These are phyloP conservation scores for Neopestalotiopsis sp. DNA, from an alignment of 2,329 filamentous ascomycete genomes.

Conservation along the genomic window DNA sequence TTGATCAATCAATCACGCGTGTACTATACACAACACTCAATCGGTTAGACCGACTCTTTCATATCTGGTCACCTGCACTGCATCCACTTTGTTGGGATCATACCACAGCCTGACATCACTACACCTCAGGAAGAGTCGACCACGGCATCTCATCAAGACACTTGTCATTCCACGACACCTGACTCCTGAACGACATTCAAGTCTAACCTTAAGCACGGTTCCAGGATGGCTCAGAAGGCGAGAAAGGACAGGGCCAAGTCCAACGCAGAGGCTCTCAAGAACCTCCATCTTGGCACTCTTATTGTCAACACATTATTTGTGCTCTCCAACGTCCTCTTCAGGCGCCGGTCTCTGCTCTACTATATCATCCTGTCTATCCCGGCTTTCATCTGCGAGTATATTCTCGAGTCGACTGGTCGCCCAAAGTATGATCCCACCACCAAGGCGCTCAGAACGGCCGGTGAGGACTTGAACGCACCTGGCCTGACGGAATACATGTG, in stretches of 20 bases:
- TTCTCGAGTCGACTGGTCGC: slow-evolving; percentile 83
- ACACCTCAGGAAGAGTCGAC: background rate
- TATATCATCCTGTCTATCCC: slow-evolving; percentile 79
- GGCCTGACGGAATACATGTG: slow-evolving; percentile 98
- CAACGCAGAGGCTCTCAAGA: slow-evolving; percentile 78
- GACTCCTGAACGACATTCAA: background rate
- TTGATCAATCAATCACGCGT: background rate
- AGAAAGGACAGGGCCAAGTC: slow-evolving; percentile 74
- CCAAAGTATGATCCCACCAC: slow-evolving; percentile 72
- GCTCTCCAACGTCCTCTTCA: slow-evolving; percentile 70
- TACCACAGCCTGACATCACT: background rate
- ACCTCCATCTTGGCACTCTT: slow-evolving; percentile 79
- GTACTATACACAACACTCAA: background rate
- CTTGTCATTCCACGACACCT: background rate
- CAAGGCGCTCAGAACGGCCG: slow-evolving; percentile 72
- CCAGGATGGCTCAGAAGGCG: slow-evolving; percentile 64
- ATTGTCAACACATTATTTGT: slow-evolving; percentile 77
- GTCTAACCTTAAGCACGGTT: background rate
- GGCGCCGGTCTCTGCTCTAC: slow-evolving; percentile 65
- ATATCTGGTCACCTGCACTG: background rate
- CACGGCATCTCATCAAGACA: background rate
- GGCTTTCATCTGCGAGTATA: slow-evolving; percentile 78
- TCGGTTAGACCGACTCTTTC: background rate
- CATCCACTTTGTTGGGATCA: background rate
- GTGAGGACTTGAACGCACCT: slow-evolving; percentile 85